Evolutionary conservation across 305 asterid species (phyloP), one percentile per base, ranked within the genome.

Genomic region (Solanum aculeatissimum): DNA sequence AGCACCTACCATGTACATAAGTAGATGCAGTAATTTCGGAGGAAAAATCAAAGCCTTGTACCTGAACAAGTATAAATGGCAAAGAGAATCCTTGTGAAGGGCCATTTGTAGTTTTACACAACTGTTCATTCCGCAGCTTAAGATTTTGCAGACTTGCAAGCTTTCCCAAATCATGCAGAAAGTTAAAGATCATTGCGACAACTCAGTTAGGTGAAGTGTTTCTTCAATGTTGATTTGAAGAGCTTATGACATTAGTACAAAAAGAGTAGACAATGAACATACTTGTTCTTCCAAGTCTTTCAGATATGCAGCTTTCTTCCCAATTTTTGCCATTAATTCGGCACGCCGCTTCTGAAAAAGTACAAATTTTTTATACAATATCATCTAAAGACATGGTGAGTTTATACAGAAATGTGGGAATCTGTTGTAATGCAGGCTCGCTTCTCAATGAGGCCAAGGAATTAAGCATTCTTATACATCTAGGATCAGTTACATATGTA

Each of bases 61-160:
- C 95, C 94, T 93, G 94, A 68, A 91, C 94, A 84, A 93, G 86
- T 75, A 93, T 89, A 88, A 93, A 92, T 86, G 97, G 97, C 86
- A 93, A 87, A 66, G 94, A 87, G 66, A 91, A 91, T 82, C 95
- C 92, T 84, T 92, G 92, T 81, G 87, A 84, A n/a, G 94, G 94
- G 83, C 87, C 91, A 83, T 85, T 89, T 85, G 92, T 93, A 12
- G 92, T 87, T 58, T 91, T 86, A 83, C 86, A 87, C 49, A 86
- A 87, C 80, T 87, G 87, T 86, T 90, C 89, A 32, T 93, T 93
- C 16, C 92, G 93, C 78, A 54, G 83, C 51, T 91, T 82, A 83
- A 93, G 94, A 85, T 88, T 89, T 84, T 90, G 92, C 82, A 90
- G 91, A 81, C 92, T 93, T 81, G 91, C 65, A 82, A 91, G 80